These are phyloP conservation scores for Ganoderma lucidum DNA, from an alignment of 1,284 basidiomycete species.

Conservation along the genomic window DNA sequence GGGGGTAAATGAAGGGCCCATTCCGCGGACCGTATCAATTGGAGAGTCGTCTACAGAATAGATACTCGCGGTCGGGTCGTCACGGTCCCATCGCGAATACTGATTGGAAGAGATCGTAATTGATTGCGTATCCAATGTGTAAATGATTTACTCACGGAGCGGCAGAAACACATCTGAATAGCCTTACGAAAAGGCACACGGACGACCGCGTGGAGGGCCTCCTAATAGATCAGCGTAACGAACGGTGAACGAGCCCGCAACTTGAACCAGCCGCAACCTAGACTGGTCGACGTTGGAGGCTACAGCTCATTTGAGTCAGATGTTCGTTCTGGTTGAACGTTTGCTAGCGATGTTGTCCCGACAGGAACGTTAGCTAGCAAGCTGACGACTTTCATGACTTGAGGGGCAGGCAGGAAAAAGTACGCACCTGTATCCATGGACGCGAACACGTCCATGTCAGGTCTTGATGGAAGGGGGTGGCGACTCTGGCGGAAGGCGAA, in stretches of 20 bases:
- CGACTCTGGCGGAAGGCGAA: not conserved
- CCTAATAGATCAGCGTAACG: not conserved
- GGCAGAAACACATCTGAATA: not conserved
- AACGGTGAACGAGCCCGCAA: not conserved
- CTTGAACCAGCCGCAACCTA: not conserved
- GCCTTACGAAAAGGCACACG: not conserved
- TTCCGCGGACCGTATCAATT: not conserved
- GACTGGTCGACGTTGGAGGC: not conserved
- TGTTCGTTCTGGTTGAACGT: not conserved
- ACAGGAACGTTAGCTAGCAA: not conserved
- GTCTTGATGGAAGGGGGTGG: slow-evolving; percentile 1
- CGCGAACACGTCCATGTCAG: not conserved
- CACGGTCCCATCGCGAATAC: not conserved
- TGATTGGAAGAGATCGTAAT: slow-evolving; percentile 6
- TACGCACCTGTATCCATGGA: not conserved
- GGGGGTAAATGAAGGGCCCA: not conserved
- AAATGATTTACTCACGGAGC: slow-evolving; percentile 5
- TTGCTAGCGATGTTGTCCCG: not conserved
- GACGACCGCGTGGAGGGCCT: not conserved
- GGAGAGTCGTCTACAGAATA: not conserved
- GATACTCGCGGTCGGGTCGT: not conserved
- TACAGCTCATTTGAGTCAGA: not conserved
- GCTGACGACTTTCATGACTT: not conserved
- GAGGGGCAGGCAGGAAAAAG: not conserved
- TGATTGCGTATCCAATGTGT: not conserved